Evolutionary conservation across 768 basidiomycete genomes (phyloP), one percentile per base, ranked within the genome.

Genomic region (Boletus patriciae): DNA sequence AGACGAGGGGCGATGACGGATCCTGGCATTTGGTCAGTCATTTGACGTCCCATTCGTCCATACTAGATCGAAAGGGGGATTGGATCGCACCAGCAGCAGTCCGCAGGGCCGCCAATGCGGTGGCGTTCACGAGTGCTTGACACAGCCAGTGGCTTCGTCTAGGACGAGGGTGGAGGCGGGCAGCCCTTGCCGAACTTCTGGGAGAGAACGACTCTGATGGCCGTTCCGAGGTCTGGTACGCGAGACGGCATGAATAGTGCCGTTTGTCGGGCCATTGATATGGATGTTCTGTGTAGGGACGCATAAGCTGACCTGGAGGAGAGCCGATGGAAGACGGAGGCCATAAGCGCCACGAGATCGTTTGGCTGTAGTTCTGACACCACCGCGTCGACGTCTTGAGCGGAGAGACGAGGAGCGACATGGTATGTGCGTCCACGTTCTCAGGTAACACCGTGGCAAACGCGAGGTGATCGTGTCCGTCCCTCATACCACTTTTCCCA

Each of bases 201-300:
- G 52, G 1, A 60, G 61, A 4, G 71, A 4, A 92, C 93, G n/a
- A 92, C 80, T 71, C 96, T 95, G 57, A 92, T 77, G 3, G 87
- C 74, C 1, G 88, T 87, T 2, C 84, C 85, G n/a, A 66, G 40
- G 27, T 60, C 56, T 21, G 73, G 67, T 11, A 87, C 76, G 25
- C 87, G 81, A 8, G 90, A 83, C 3, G 94, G 92, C 94, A 96
- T 96, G 71, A 93, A 89, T 3, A 97, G 76, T 0, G 81, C 76
- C 1, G 79, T 86, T 61, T 92, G 84, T 42, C 78, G 75, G 8
- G 70, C 63, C 49, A 80, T 83, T 0, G 76, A 73, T 12, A 94
- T 67, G 0, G 77, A 71, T 0, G 80, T 82, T 47, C 93, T 79
- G 52, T 83, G 86, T 4, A 92, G 92, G 54, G 65, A 53, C 23